A percentile compares a stretch with the other conserved stretches of the same genome.
Evolutionary conservation across 129 eudicot genomes (phyloP).

Genomic region (carrot (Daucus carota)): DNA sequence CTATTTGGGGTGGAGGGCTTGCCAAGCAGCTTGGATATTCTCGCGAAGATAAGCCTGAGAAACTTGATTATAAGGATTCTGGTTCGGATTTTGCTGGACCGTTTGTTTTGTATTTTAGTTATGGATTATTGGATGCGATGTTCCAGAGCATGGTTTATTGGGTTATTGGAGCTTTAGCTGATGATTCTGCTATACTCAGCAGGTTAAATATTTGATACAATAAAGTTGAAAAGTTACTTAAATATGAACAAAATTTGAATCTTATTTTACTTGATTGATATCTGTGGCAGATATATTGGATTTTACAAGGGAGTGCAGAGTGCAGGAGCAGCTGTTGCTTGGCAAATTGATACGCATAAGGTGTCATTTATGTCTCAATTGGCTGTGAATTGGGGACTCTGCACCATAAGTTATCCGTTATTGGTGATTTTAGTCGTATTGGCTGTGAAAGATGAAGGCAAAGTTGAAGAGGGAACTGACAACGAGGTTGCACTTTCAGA

Average conservation of each 20-base stretch:
- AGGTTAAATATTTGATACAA: slow-evolving; percentile 30
- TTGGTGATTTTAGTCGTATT: slow-evolving; percentile 51
- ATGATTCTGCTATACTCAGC: slow-evolving; percentile 90
- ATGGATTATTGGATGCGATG: slow-evolving; percentile 87
- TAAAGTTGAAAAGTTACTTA: background rate
- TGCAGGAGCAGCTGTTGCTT: slow-evolving; percentile 91
- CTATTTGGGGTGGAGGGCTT: slow-evolving; percentile 87
- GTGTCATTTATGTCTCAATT: slow-evolving; percentile 58
- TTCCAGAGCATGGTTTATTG: slow-evolving; percentile 95
- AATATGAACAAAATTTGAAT: background rate
- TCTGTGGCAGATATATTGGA: slow-evolving; percentile 51
- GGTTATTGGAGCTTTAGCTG: slow-evolving; percentile 75
- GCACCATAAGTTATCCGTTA: slow-evolving; percentile 64
- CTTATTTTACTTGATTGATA: background rate
- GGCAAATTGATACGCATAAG: slow-evolving; percentile 69
- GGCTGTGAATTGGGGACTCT: slow-evolving; percentile 58
- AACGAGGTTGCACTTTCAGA: slow-evolving; percentile 19
- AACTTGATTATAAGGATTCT: slow-evolving; percentile 56
- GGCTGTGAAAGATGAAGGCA: slow-evolving; percentile 67
- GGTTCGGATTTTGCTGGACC: slow-evolving; percentile 63
- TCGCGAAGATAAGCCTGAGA: slow-evolving; percentile 16
- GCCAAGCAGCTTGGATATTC: slow-evolving; percentile 62
- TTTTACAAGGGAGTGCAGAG: slow-evolving; percentile 94
- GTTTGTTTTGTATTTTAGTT: slow-evolving; percentile 58
- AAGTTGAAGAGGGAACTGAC: slow-evolving; percentile 21